Conservation (phyloP, 106 monocot species). For the Dendrobium huoshanense region DNA sequence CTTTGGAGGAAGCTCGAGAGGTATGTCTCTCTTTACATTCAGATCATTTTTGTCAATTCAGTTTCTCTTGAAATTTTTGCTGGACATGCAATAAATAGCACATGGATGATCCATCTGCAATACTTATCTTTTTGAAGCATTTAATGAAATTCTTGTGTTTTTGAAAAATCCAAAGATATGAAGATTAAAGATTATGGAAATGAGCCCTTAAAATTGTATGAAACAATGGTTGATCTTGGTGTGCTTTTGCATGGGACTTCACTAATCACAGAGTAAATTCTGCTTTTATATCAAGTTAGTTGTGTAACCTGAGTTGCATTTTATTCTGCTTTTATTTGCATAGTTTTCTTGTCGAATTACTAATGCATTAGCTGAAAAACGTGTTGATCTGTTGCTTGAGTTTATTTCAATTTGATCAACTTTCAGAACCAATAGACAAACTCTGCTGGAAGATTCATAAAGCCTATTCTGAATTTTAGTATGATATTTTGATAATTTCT, state of each 20-base stretch:
- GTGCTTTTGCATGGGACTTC: background rate
- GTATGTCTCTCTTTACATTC: slow-evolving; percentile 30
- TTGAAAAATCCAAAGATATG: background rate
- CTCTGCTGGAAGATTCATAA: no score
- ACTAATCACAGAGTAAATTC: background rate
- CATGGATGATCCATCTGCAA: background rate
- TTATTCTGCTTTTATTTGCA: background rate
- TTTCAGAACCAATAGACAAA: no score
- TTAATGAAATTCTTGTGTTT: background rate
- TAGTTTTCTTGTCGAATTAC: background rate
- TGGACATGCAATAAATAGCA: background rate
- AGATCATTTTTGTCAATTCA: background rate
- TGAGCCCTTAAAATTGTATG: background rate
- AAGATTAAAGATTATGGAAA: background rate
- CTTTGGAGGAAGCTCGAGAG: slow-evolving; percentile 82
- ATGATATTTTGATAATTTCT: no score
- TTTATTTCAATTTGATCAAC: background rate
- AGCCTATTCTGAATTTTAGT: no score
- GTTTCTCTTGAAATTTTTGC: background rate
- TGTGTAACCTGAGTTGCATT: background rate
- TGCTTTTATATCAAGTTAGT: background rate
- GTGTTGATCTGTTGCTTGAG: background rate
- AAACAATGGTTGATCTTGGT: background rate
- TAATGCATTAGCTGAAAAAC: background rate
- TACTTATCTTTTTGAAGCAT: background rate